Percentiles rank a stretch among this genome's conserved stretches.
These are phyloP conservation scores for Russula lepida DNA, from an alignment of 768 basidiomycete species.

Conservation along the genomic window DNA sequence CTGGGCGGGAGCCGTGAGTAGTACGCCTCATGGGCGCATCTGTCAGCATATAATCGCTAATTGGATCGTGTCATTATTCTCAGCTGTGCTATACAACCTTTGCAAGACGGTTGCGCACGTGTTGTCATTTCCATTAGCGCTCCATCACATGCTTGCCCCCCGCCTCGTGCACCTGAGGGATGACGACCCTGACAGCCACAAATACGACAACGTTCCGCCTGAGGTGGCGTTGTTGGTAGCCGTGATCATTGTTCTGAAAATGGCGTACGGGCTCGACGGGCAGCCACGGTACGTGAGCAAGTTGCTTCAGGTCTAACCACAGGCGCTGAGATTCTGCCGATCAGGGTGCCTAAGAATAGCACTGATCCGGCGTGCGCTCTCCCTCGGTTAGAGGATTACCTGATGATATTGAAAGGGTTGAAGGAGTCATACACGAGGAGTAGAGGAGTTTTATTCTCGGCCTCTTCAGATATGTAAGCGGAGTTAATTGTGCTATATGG, in stretches of 20 bases:
- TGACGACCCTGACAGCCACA: constrained; percentile 39
- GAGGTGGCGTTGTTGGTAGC: constrained; percentile 56
- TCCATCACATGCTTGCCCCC: constrained; percentile 48
- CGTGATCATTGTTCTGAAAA: constrained; percentile 66
- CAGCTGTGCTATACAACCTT: constrained; percentile 59
- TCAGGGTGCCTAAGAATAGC: constrained; percentile 15
- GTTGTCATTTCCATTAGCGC: constrained; percentile 49
- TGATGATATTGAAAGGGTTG: constrained; percentile 8
- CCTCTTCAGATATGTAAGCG: constrained; percentile 16
- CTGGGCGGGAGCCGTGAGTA: constrained; percentile 69
- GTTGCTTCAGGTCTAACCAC: background rate
- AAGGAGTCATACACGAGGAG: constrained; percentile 2
- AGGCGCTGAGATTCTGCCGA: constrained; percentile 33
- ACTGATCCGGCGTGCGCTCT: constrained; percentile 19
- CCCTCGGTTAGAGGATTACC: constrained; percentile 16
- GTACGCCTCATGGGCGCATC: constrained; percentile 14
- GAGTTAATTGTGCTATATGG: background rate
- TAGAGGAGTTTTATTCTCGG: constrained; percentile 14
- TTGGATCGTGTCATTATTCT: constrained; percentile 7
- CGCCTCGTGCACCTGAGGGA: constrained; percentile 30
- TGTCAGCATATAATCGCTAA: constrained; percentile 14
- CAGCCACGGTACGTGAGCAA: constrained; percentile 37
- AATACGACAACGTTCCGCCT: constrained; percentile 56
- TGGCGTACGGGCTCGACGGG: constrained; percentile 81
- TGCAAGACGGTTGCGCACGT: constrained; percentile 51